Percentiles rank a stretch among this genome's conserved stretches.
phyloP scores from a whole-genome alignment of 441 rosid genomes.

The Arabidopsis hybrid region DNA sequence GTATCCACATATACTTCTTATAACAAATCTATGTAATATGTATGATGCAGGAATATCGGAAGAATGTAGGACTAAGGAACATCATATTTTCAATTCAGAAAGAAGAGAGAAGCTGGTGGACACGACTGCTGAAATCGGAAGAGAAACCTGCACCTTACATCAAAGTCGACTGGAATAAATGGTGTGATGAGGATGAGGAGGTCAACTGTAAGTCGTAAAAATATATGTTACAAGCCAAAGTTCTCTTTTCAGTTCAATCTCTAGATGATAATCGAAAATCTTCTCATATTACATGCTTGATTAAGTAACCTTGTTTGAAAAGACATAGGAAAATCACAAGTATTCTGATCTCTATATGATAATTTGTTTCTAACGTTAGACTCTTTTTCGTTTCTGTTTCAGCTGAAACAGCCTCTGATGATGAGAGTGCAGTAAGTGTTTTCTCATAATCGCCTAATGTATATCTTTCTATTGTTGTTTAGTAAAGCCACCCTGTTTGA shows the following conservation, averaged over 20 bases:
- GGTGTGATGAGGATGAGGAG: slow-evolving; percentile 97
- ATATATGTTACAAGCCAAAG: slow-evolving; percentile 6
- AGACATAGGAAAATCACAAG: neutral
- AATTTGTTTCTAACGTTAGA: neutral
- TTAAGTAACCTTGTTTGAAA: slow-evolving; percentile 9
- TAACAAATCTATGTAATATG: slow-evolving; percentile 1
- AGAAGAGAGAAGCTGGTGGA: slow-evolving; percentile 93
- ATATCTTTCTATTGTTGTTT: neutral
- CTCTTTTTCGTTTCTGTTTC: slow-evolving; percentile 41
- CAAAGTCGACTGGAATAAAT: slow-evolving; percentile 97
- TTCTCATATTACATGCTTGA: neutral
- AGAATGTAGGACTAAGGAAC: slow-evolving; percentile 85
- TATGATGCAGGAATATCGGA: slow-evolving; percentile 68
- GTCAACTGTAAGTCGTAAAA: slow-evolving; percentile 58
- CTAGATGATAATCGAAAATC: neutral
- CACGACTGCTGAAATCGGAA: slow-evolving; percentile 75
- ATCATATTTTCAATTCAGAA: slow-evolving; percentile 77
- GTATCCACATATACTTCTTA: neutral
- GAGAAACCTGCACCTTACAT: slow-evolving; percentile 96
- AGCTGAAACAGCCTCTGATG: slow-evolving; percentile 79
- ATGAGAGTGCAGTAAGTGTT: slow-evolving; percentile 58
- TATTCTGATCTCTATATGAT: neutral
- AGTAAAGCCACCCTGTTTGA: slow-evolving; percentile 3
- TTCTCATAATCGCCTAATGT: neutral
- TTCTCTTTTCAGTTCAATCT: neutral